phyloP scores from a whole-genome alignment of 257 asterid species.

The Gentiana straminea region DNA sequence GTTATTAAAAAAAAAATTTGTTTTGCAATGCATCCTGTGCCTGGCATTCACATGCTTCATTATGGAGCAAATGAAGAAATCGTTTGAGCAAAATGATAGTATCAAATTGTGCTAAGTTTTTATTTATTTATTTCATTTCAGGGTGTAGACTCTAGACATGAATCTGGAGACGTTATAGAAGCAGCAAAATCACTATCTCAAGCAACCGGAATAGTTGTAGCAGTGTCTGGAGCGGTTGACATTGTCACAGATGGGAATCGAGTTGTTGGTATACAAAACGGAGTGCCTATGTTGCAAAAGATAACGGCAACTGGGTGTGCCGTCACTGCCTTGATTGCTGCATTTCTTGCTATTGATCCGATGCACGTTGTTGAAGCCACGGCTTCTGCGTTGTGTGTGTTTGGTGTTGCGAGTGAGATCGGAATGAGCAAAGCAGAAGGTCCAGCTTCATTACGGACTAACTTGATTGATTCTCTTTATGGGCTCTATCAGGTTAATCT shows the following conservation, averaged over 20 bases:
- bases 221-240: slow-evolving; percentile 84
- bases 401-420: slow-evolving; percentile 66
- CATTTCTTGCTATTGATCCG: slow-evolving; percentile 68
- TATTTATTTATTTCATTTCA: slow-evolving; percentile 13
- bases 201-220: slow-evolving; percentile 42
- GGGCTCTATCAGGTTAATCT: slow-evolving; percentile 36
- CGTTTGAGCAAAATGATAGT: too few species aligned
- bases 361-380: slow-evolving; percentile 61
- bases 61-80: too few species aligned
- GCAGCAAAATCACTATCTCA: slow-evolving; percentile 75
- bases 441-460: slow-evolving; percentile 68
- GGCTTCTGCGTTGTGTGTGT: slow-evolving; percentile 66
- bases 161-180: slow-evolving; percentile 60
- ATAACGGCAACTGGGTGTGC: slow-evolving; percentile 93
- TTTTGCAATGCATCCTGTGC: too few species aligned
- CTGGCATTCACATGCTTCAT: too few species aligned
- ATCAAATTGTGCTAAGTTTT: background rate
- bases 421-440: slow-evolving; percentile 61
- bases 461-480: slow-evolving; percentile 60
- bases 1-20: too few species aligned
- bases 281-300: slow-evolving; percentile 77
- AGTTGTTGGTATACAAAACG: slow-evolving; percentile 56
- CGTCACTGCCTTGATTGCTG: slow-evolving; percentile 71
- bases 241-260: slow-evolving; percentile 62
- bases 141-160: slow-evolving; percentile 73